A percentile compares a stretch with the other conserved stretches of the same genome.
Evolutionary conservation across 2,329 filamentous ascomycete genomes (phyloP).

Genomic region (Trichoderma harzianum): DNA sequence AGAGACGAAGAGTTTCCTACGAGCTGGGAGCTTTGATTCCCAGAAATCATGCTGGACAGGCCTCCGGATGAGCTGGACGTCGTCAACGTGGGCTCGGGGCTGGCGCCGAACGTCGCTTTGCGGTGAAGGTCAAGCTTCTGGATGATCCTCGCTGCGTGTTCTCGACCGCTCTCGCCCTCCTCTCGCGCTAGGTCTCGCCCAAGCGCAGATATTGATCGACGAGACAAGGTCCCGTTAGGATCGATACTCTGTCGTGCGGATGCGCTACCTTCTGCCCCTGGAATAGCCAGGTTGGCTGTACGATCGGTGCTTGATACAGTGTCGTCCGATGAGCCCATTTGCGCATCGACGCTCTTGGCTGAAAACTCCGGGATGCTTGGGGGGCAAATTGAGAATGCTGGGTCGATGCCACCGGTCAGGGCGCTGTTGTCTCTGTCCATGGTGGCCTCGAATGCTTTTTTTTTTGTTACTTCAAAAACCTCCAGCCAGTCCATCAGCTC

Average conservation of each 20-base stretch:
- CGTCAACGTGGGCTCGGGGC: constrained; percentile 37
- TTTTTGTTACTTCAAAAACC: constrained; percentile 90
- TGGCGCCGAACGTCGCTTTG: constrained; percentile 61
- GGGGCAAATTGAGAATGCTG: constrained; percentile 89
- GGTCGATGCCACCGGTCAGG: constrained; percentile 53
- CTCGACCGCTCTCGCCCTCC: constrained; percentile 71
- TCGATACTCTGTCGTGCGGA: constrained; percentile 70
- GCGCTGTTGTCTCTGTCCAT: constrained; percentile 49
- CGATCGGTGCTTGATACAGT: constrained; percentile 55
- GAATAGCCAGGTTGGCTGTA: constrained; percentile 61
- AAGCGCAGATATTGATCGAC: constrained; percentile 55
- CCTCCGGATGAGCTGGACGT: constrained; percentile 52
- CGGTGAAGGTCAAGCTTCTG: constrained; percentile 88
- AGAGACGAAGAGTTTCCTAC: constrained; percentile 51
- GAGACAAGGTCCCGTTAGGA: constrained; percentile 48
- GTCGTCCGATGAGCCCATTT: constrained; percentile 55
- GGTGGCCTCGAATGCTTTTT: constrained; percentile 78
- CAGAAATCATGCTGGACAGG: constrained; percentile 81
- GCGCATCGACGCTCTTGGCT: constrained; percentile 68
- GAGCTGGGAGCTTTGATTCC: constrained; percentile 52
- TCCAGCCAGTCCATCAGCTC: constrained; percentile 95
- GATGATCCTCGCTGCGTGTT: constrained; percentile 84
- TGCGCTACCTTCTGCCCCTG: constrained; percentile 52
- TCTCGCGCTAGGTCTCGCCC: constrained; percentile 50
- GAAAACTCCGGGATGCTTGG: constrained; percentile 88